Evolutionary conservation across 768 basidiomycete genomes (phyloP), one percentile per base, ranked within the genome.

Genomic region (Austroboletus eburneus): DNA sequence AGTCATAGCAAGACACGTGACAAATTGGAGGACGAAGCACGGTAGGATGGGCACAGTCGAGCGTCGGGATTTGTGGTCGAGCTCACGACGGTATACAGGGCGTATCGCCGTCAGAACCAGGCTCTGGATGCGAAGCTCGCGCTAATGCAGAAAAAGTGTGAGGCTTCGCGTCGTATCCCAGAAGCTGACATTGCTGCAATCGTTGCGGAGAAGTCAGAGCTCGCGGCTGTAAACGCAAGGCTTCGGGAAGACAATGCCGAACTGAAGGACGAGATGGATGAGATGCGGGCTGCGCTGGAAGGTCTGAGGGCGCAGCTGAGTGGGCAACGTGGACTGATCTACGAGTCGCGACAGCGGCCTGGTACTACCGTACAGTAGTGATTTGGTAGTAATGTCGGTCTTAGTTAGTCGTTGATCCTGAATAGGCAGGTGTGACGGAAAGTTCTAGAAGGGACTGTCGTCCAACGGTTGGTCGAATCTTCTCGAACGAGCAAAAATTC

Each of bases 201-300:
- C 38, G 68, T 72, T 9, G 57, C 63, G 2, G 76, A 79, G 57
- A 80, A 76, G 57, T 67, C 68, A 13, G 56, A 64, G 14, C 59
- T 83, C 35, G 65, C 60, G n/a, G 65, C 72, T 17, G 64, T 69
- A n/a, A 85, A 85, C 54, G 65, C 68, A 38, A 72, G 68, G 44
- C 58, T 89, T 36, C 68, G 72, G 27, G 78, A 80, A 18, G 77
- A 85, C 51, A 91, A 89, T 49, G 62, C 63, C 3, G 72, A 74
- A 20, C 54, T 81, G 47, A 60, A 66, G 34, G 78, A 81, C 20
- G 78, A 80, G 51, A 64, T 78, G 33, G 79, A 88, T 50, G 85
- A 87, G 56, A 63, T 89, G 65, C 74, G 74, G 47, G 83, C 79
- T 20, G 87, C 85, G 74, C 72, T 89, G 10, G 85, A 89, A 55